phyloP scores from a whole-genome alignment of 208 protist genomes.

The Leishmania lainsoni region DNA sequence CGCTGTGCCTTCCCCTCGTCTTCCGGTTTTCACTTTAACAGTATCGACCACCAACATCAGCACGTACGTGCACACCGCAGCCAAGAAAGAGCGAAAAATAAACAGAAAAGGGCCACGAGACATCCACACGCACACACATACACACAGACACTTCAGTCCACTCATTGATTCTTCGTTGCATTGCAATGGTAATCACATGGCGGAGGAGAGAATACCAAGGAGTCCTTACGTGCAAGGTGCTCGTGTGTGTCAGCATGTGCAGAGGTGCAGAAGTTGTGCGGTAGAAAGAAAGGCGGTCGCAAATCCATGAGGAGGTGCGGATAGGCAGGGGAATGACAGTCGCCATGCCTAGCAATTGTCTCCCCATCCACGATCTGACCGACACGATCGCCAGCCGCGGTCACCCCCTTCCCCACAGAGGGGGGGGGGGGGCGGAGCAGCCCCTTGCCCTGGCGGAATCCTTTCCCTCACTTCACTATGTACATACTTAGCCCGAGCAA shows the following conservation, averaged over 20 bases:
- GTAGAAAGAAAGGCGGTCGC: neutral
- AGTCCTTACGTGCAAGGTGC: neutral
- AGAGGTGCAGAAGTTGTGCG: neutral
- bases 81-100: conserved; percentile 13
- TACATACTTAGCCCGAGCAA: neutral
- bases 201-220: neutral
- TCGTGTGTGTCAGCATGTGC: neutral
- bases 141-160: conserved; percentile 1
- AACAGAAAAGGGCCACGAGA: conserved; percentile 8
- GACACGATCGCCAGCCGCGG: neutral
- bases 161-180: neutral
- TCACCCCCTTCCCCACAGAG: neutral
- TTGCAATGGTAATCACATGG: neutral
- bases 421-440: too few relatives aligned
- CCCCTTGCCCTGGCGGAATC: neutral
- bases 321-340: neutral
- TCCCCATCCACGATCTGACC: neutral
- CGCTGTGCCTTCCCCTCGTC: neutral
- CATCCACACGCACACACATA: neutral
- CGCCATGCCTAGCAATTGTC: too few relatives aligned
- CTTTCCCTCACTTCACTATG: neutral
- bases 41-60: neutral
- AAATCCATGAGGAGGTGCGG: neutral
- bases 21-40: neutral
- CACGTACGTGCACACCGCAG: neutral